phyloP scores from a whole-genome alignment of 148 eudicot species.

The Drosera capensis region DNA sequence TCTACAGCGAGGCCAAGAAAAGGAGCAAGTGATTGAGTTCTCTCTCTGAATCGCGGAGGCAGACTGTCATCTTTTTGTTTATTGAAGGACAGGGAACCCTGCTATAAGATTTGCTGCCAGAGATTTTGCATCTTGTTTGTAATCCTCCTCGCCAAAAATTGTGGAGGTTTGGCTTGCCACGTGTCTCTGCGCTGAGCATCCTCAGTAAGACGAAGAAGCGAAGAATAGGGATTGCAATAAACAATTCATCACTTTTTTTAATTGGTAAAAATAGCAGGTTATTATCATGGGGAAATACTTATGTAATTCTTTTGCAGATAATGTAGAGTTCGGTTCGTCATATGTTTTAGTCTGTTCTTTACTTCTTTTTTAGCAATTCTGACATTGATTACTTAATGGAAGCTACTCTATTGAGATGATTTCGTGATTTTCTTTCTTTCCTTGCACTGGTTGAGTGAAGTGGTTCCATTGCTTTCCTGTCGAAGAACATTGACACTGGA shows the following conservation, averaged over 20 bases:
- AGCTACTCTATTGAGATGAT: not conserved
- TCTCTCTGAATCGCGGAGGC: too few species aligned
- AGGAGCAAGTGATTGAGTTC: constrained; percentile 41
- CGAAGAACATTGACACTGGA: too few species aligned
- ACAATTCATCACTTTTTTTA: constrained; percentile 6
- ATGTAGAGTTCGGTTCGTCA: too few species aligned
- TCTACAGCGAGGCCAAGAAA: constrained; percentile 81
- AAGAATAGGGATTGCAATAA: constrained; percentile 9
- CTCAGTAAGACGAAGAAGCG: constrained; percentile 5
- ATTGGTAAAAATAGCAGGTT: constrained; percentile 7
- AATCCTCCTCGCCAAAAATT: too few species aligned
- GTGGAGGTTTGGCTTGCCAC: constrained; percentile 1
- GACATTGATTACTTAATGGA: constrained; percentile 11
- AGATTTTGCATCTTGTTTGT: constrained; percentile 10
- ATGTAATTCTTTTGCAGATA: constrained; percentile 24
- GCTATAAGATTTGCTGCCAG: not conserved
- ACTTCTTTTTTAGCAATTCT: constrained; percentile 8
- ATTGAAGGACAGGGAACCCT: not conserved
- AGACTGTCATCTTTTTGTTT: constrained; percentile 1
- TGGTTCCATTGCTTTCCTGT: too few species aligned
- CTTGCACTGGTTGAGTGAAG: too few species aligned
- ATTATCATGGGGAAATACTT: constrained; percentile 10
- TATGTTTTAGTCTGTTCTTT: constrained; percentile 11
- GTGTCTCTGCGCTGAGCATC: constrained; percentile 3
- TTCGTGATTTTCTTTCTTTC: too few species aligned